A percentile compares a stretch with the other conserved stretches of the same genome.
phyloP scores from a whole-genome alignment of 495 filamentous ascomycete species.

The Bryoglossum gracile region DNA sequence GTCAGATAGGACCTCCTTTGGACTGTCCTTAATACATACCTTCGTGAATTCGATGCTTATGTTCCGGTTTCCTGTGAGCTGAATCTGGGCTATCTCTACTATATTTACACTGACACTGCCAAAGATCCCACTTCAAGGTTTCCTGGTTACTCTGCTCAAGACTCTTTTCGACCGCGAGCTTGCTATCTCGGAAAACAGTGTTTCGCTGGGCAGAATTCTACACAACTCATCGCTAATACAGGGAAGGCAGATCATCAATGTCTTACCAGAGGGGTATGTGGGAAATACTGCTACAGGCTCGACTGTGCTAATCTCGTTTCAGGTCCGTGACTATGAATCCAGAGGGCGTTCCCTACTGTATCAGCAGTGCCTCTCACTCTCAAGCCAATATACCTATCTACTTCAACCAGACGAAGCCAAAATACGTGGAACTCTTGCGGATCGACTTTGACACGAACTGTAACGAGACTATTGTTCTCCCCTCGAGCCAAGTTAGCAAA shows the following conservation, averaged over 20 bases:
- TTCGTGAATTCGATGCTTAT: constrained; percentile 75
- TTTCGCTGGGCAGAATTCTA: constrained; percentile 77
- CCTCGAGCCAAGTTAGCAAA: constrained; percentile 63
- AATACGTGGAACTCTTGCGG: constrained; percentile 75
- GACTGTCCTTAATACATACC: constrained; percentile 59
- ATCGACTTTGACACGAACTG: constrained; percentile 72
- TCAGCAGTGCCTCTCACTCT: constrained; percentile 54
- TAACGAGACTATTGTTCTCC: constrained; percentile 71
- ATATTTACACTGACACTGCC: constrained; percentile 17
- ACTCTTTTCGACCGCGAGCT: constrained; percentile 83
- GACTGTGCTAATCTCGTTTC: constrained; percentile 11
- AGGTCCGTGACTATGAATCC: constrained; percentile 86
- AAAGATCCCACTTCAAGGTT: constrained; percentile 58
- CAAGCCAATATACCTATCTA: constrained; percentile 69
- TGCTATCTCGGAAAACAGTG: constrained; percentile 79
- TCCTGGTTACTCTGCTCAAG: constrained; percentile 60
- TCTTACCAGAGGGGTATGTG: constrained; percentile 85
- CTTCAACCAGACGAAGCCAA: constrained; percentile 86
- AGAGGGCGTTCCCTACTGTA: constrained; percentile 64
- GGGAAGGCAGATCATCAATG: constrained; percentile 93
- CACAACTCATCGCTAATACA: constrained; percentile 88
- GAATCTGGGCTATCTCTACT: background rate
- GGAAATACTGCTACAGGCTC: background rate
- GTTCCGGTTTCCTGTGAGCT: constrained; percentile 76
- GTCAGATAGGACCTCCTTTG: constrained; percentile 60